phyloP scores from a whole-genome alignment of 2,329 filamentous ascomycete genomes.

The Bisporella sp. region DNA sequence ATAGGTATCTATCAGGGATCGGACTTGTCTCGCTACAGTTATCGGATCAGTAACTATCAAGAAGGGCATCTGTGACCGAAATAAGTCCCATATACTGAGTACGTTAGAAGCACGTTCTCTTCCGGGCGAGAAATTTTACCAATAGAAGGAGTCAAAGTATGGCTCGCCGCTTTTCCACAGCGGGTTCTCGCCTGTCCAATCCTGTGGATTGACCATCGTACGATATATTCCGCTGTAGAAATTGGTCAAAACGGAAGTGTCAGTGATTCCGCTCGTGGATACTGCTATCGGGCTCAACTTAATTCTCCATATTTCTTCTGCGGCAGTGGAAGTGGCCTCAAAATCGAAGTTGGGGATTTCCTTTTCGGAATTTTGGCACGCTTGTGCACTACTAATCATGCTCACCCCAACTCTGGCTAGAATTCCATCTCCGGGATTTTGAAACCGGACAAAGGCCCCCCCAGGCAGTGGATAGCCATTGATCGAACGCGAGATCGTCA shows the following conservation, averaged over 20 bases:
- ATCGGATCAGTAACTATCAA: constrained; percentile 61
- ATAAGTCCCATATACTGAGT: constrained; percentile 63
- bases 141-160: constrained; percentile 70
- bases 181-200: constrained; percentile 68
- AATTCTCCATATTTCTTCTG: constrained; percentile 49
- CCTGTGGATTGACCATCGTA: constrained; percentile 63
- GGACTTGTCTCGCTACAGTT: constrained; percentile 57
- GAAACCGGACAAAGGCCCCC: constrained; percentile 57
- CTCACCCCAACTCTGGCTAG: constrained; percentile 61
- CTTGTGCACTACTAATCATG: constrained; percentile 59
- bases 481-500: constrained; percentile 44
- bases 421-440: constrained; percentile 41
- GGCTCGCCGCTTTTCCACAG: constrained; percentile 59
- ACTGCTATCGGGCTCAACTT: constrained; percentile 55
- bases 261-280: constrained; percentile 39
- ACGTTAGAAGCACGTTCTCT: not conserved
- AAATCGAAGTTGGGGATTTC: constrained; percentile 67
- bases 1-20: constrained; percentile 69
- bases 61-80: constrained; percentile 62
- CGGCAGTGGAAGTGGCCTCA: constrained; percentile 41
- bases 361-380: constrained; percentile 58
- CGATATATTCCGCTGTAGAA: constrained; percentile 68
- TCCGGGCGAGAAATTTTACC: constrained; percentile 8
- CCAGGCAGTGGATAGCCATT: constrained; percentile 49
- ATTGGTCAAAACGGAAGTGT: constrained; percentile 46